phyloP scores from a whole-genome alignment of 2,329 filamentous ascomycete species.

The Bipolaris sorokiniana region DNA sequence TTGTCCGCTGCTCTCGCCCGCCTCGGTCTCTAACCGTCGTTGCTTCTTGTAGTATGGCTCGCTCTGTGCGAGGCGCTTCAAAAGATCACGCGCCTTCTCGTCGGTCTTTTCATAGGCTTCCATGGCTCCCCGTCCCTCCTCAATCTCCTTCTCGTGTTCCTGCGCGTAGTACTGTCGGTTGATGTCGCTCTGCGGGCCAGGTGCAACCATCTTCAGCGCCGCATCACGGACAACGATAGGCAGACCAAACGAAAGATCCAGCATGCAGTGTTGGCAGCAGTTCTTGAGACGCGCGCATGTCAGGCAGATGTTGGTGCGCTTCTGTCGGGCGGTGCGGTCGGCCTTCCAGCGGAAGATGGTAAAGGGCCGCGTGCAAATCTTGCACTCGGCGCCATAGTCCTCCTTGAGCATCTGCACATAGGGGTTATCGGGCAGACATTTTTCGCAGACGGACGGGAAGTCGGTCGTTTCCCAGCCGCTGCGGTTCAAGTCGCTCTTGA shows the following conservation, averaged over 20 bases:
- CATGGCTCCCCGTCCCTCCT: conserved; percentile 79
- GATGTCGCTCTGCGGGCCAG: conserved; percentile 87
- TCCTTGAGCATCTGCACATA: conserved; percentile 99
- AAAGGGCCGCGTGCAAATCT: conserved; percentile 88
- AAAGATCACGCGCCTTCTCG: conserved; percentile 89
- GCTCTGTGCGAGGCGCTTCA: conserved; percentile 84
- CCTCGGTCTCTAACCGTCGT: conserved; percentile 70
- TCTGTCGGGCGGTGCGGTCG: conserved; percentile 88
- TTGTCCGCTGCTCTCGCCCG: conserved; percentile 47
- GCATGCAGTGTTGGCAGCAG: conserved; percentile 98
- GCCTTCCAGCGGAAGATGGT: conserved; percentile 95
- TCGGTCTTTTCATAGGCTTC: conserved; percentile 97
- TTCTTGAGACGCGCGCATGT: conserved; percentile 98
- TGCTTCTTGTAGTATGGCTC: conserved; percentile 96
- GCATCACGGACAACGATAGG: conserved; percentile 95
- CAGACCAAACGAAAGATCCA: conserved; percentile 93
- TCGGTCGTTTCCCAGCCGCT: conserved; percentile 96
- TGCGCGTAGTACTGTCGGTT: conserved; percentile 98
- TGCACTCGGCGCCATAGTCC: conserved; percentile 79
- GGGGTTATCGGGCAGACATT: conserved; percentile 92
- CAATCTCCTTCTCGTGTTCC: conserved; percentile 93
- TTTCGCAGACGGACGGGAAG: conserved; percentile 88
- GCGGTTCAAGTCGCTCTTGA: conserved; percentile 94
- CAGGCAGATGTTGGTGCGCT: conserved; percentile 92
- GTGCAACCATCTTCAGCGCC: conserved; percentile 95